Percentiles rank a stretch among this genome's conserved stretches.
Conservation (phyloP, 768 basidiomycete species). For the Mycena maculata region DNA sequence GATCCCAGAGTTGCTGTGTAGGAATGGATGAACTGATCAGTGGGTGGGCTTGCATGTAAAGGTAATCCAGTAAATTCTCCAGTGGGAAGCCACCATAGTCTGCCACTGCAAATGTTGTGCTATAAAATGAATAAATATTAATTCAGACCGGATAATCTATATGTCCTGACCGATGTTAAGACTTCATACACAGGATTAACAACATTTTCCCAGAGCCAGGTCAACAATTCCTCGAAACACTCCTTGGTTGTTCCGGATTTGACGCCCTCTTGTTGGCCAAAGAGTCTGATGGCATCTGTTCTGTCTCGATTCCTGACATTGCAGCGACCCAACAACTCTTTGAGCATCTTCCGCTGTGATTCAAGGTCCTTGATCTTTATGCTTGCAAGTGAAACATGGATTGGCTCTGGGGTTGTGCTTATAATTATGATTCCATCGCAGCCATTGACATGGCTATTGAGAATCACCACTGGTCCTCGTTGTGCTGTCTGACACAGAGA, state of each 20-base stretch:
- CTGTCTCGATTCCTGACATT: neutral
- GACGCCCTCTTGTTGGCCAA: neutral
- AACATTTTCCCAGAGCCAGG: too few species aligned
- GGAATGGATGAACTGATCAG: conserved; percentile 25
- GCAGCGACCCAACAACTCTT: too few species aligned
- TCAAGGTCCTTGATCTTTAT: neutral
- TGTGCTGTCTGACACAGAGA: conserved; percentile 25
- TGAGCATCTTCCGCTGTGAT: conserved; percentile 10
- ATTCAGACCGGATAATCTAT: neutral
- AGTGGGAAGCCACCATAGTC: conserved; percentile 36
- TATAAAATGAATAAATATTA: neutral
- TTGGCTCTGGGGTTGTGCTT: too few species aligned
- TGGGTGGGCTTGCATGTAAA: too few species aligned
- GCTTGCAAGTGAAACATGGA: conserved; percentile 14
- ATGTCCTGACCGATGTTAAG: conserved; percentile 13
- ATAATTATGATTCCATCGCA: too few species aligned
- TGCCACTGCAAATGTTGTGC: conserved; percentile 24
- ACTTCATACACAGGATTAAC: conserved; percentile 26
- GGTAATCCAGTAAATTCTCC: conserved; percentile 32
- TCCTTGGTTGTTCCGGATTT: neutral
- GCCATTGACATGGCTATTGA: conserved; percentile 23
- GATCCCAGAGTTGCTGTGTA: conserved; percentile 31
- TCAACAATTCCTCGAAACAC: conserved; percentile 23
- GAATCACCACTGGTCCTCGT: conserved; percentile 34
- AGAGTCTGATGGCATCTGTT: neutral